Conservation (phyloP, 306 rosid genomes). For the Fagus sylvatica region DNA sequence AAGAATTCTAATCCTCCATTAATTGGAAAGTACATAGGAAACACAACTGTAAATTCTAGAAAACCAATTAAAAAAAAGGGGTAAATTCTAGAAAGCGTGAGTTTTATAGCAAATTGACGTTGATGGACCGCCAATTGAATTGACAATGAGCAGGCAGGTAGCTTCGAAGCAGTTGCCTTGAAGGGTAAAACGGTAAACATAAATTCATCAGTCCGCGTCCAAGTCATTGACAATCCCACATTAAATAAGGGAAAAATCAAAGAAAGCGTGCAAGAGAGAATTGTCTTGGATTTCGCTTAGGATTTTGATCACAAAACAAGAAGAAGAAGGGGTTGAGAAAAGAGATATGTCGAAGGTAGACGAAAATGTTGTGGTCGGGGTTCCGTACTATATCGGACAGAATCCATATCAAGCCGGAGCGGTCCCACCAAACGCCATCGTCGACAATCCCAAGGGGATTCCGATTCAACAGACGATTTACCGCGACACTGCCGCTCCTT, state of each 20-base stretch:
- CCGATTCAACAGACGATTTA: constrained; percentile 79
- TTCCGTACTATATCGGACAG: constrained; percentile 48
- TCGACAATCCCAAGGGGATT: constrained; percentile 70
- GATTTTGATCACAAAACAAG: too few relatives aligned
- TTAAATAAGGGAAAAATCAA: too few relatives aligned
- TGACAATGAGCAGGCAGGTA: not conserved
- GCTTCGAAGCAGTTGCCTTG: not conserved
- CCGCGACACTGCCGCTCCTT: constrained; percentile 92
- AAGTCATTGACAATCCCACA: too few relatives aligned
- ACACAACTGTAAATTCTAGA: not conserved
- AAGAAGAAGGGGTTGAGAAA: too few relatives aligned
- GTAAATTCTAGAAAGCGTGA: not conserved
- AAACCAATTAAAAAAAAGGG: not conserved
- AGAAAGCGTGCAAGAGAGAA: not conserved
- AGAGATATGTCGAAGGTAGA: constrained; percentile 39
- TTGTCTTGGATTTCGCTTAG: too few relatives aligned
- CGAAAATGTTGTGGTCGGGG: constrained; percentile 54
- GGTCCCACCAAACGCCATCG: constrained; percentile 65
- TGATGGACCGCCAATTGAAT: not conserved
- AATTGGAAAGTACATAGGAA: too few relatives aligned
- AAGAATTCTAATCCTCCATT: too few relatives aligned
- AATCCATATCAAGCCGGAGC: constrained; percentile 58
- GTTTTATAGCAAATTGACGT: not conserved
- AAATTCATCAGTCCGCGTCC: too few relatives aligned
- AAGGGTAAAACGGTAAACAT: not conserved